phyloP scores from a whole-genome alignment of 1,284 basidiomycete genomes.

The Fomitiporia mediterranea region DNA sequence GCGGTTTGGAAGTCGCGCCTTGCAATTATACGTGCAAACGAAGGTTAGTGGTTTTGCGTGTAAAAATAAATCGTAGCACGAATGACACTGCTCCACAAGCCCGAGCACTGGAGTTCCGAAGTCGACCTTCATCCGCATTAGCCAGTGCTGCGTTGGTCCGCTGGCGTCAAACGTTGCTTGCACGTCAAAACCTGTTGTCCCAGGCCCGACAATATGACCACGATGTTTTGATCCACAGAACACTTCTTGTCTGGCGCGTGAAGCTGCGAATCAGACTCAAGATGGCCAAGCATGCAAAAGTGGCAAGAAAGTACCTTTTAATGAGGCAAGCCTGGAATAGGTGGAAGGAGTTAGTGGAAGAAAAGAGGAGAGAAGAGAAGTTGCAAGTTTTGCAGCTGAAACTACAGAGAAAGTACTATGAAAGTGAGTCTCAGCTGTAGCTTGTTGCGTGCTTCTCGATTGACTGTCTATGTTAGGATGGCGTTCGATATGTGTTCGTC shows the following conservation, averaged over 20 bases:
- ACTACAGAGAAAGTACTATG: constrained; percentile 30
- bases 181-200: constrained; percentile 45
- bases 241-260: constrained; percentile 55
- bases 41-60: constrained; percentile 38
- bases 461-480: constrained; percentile 10
- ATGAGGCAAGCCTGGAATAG: constrained; percentile 46
- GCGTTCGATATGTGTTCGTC: constrained; percentile 10
- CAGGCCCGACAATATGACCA: constrained; percentile 49
- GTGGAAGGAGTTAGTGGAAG: constrained; percentile 49
- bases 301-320: constrained; percentile 51
- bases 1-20: constrained; percentile 50
- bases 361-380: constrained; percentile 43
- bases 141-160: constrained; percentile 8
- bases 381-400: constrained; percentile 41
- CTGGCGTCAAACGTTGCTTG: constrained; percentile 21
- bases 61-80: background rate
- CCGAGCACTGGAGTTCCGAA: constrained; percentile 16
- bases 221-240: constrained; percentile 40
- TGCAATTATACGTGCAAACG: constrained; percentile 35
- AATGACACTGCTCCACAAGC: background rate
- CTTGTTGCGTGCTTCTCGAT: background rate
- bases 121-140: constrained; percentile 19
- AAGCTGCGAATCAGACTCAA: constrained; percentile 48
- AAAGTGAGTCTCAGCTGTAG: background rate
- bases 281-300: constrained; percentile 52